phyloP scores from a whole-genome alignment of 176 grass and related monocot species.

The Carex littledalei region DNA sequence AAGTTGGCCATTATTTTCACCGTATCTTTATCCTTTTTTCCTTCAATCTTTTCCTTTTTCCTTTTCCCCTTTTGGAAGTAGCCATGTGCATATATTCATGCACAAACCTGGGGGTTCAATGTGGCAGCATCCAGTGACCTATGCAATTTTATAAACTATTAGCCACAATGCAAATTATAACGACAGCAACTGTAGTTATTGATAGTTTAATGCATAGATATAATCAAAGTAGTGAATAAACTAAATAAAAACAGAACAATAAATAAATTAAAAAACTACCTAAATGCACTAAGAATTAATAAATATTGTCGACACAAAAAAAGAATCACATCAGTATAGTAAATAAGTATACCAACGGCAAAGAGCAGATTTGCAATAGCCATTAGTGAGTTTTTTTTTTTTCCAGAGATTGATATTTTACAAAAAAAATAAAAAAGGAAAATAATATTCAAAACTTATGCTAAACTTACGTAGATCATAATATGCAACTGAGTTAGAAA shows the following conservation, averaged over 20 bases:
- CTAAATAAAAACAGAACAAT: neutral
- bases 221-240: neutral
- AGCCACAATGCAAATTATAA: neutral
- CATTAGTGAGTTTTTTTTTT: neutral
- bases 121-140: neutral
- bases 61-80: neutral
- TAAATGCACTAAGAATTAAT: neutral
- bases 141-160: neutral
- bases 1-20: neutral
- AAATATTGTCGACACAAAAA: neutral
- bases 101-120: neutral
- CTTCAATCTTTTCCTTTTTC: neutral
- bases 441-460: too few species aligned
- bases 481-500: too few species aligned
- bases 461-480: too few species aligned
- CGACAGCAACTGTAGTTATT: neutral
- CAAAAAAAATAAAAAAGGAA: too few species aligned
- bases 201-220: neutral
- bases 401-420: neutral
- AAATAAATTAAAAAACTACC: neutral
- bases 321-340: neutral
- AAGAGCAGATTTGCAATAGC: neutral
- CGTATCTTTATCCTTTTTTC: neutral
- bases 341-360: neutral
- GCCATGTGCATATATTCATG: conserved; percentile 15